Evolutionary conservation across 2,329 filamentous ascomycete species (phyloP).

Genomic region (Didymosphaeria variabile): DNA sequence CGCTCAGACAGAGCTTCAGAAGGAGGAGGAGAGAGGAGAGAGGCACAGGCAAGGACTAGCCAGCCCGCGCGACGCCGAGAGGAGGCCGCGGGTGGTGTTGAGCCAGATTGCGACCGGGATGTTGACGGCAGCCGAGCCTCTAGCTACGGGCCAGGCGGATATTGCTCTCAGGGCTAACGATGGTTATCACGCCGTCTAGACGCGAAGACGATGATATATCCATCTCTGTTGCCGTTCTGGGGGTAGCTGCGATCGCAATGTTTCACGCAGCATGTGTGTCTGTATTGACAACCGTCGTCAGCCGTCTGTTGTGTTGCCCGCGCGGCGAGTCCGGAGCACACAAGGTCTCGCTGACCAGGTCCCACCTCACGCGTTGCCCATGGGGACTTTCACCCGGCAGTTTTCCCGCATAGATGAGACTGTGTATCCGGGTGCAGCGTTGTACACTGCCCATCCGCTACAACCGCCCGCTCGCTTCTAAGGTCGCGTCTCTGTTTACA

Average conservation of each 20-base stretch:
- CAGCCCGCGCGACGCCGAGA: slow-evolving; percentile 19
- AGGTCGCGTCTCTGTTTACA: not conserved
- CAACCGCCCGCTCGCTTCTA: not conserved
- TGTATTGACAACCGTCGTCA: not conserved
- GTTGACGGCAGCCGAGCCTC: slow-evolving; percentile 25
- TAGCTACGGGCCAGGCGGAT: slow-evolving; percentile 31
- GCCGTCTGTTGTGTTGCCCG: not conserved
- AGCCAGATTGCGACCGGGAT: slow-evolving; percentile 38
- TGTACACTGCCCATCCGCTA: slow-evolving; percentile 7
- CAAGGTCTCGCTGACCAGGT: not conserved
- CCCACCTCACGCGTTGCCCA: slow-evolving; percentile 6
- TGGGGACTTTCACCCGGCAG: slow-evolving; percentile 40
- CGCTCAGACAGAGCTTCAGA: slow-evolving; percentile 18
- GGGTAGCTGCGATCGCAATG: not conserved
- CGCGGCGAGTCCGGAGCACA: not conserved
- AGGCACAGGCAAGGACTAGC: slow-evolving; percentile 18
- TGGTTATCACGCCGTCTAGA: slow-evolving; percentile 20
- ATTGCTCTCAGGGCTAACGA: slow-evolving; percentile 33
- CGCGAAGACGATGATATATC: not conserved
- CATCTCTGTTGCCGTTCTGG: not conserved
- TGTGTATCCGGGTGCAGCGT: slow-evolving; percentile 8
- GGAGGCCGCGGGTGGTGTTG: slow-evolving; percentile 27
- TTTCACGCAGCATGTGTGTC: not conserved
- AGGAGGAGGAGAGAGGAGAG: slow-evolving; percentile 14
- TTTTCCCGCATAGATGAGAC: slow-evolving; percentile 38